Percentiles rank a stretch among this genome's conserved stretches.
phyloP scores from a whole-genome alignment of 495 filamentous ascomycete species.

The Amniculicola lignicola region DNA sequence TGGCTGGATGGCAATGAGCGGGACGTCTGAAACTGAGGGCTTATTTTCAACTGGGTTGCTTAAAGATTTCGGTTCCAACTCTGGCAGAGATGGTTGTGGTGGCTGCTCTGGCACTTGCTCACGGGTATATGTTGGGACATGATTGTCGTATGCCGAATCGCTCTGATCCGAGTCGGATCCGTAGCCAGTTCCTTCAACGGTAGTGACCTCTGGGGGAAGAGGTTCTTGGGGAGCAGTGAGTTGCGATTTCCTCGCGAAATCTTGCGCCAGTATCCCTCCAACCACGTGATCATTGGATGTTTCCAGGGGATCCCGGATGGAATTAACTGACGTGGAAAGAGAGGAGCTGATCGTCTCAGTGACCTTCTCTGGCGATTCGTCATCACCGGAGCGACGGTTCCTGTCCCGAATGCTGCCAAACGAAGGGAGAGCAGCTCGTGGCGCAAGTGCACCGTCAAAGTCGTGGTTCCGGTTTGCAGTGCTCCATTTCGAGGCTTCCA shows the following conservation, averaged over 20 bases:
- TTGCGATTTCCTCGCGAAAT: constrained; percentile 43
- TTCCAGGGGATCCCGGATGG: constrained; percentile 32
- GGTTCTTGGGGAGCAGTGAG: constrained; percentile 44
- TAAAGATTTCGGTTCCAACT: constrained; percentile 26
- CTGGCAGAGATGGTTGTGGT: background rate
- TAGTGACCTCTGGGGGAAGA: constrained; percentile 63
- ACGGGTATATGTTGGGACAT: background rate
- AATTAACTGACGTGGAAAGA: constrained; percentile 32
- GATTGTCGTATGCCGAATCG: constrained; percentile 3
- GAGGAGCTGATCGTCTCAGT: constrained; percentile 41
- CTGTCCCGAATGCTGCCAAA: constrained; percentile 72
- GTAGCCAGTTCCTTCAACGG: constrained; percentile 58
- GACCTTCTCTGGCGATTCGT: constrained; percentile 38
- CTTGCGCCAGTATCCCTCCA: constrained; percentile 56
- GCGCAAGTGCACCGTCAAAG: constrained; percentile 64
- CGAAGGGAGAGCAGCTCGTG: constrained; percentile 71
- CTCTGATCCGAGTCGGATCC: constrained; percentile 47
- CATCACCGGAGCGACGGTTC: constrained; percentile 37
- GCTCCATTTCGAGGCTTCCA: constrained; percentile 25
- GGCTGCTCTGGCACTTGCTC: background rate
- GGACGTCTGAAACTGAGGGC: constrained; percentile 8
- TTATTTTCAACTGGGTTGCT: constrained; percentile 7
- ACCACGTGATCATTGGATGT: constrained; percentile 65
- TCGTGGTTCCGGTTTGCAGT: constrained; percentile 48
- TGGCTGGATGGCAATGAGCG: constrained; percentile 30